Base-by-base conservation (phyloP, 106 monocot species). In the Dendrobium officinale region DNA sequence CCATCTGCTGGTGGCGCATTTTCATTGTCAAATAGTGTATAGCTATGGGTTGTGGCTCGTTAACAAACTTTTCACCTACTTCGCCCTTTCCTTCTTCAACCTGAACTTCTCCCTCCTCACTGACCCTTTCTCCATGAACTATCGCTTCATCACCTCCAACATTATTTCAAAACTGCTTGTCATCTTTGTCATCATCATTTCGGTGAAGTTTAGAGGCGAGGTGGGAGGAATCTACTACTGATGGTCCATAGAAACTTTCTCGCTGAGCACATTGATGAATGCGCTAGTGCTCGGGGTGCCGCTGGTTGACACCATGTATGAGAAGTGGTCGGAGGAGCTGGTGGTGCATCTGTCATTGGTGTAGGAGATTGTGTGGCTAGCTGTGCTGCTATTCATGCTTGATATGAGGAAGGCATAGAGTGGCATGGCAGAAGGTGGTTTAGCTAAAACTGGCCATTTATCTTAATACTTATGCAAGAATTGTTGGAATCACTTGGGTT, bases 61-160 rank as follows among this genome's bases (percentile, higher is more conserved):
- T 59, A 91, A 89, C 83, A 78, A 83, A n/a, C 89, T 95, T 17
- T 90, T 92, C 9, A 48, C 89, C 77, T 89, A 73, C 85, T 92
- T 95, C 92, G 75, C 86, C 43, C 82, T 92, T 44, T 92, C 95
- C 3, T 84, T 95, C 87, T 92, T 92, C 87, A 88, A 89, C 83
- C 88, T 95, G 49, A 88, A 92, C 72, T 92, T 95, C 89, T 81
- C 90, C 8, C 55, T 86, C 74, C 87, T 80, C 75, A 77, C 75
- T 7, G 79, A 92, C 83, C 90, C 95, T 13, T 92, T 87, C 72
- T 51, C 89, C 42, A 84, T 87, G 85, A 92, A 92, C 85, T 92
- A 88, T 77, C 84, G 78, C 51, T 79, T 92, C 80, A 72, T 92
- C 37, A 83, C 84, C 0, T 89, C 95, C 5, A 92, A 95, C 55